These are phyloP conservation scores for Volvariella volvacea DNA, from an alignment of 1,284 basidiomycete genomes.

Conservation along the genomic window DNA sequence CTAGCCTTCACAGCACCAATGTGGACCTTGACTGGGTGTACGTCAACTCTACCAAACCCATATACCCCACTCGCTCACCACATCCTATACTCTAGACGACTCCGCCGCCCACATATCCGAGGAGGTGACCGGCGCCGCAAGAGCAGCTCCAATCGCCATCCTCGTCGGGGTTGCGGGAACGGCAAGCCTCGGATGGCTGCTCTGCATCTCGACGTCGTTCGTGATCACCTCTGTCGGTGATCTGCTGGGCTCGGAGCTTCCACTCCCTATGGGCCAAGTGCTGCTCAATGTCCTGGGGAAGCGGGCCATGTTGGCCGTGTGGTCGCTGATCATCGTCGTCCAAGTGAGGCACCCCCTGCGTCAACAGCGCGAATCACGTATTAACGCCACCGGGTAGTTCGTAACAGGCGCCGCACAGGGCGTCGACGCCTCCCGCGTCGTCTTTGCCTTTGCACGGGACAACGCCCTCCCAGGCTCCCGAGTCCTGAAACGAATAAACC, in stretches of 20 bases:
- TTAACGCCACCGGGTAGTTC: too few species aligned
- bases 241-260: slow-evolving; percentile 43
- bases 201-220: slow-evolving; percentile 56
- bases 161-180: slow-evolving; percentile 57
- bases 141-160: slow-evolving; percentile 73
- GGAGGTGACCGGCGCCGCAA: slow-evolving; percentile 61
- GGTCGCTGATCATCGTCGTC: slow-evolving; percentile 65
- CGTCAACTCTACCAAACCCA: too few species aligned
- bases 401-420: slow-evolving; percentile 14
- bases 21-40: slow-evolving; percentile 74
- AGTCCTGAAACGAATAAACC: slow-evolving; percentile 14
- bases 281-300: slow-evolving; percentile 62
- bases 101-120: slow-evolving; percentile 53
- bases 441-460: slow-evolving; percentile 14
- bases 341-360: slow-evolving; percentile 50
- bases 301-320: slow-evolving; percentile 62
- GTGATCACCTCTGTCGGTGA: slow-evolving; percentile 34
- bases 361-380: too few species aligned
- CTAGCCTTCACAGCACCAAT: slow-evolving; percentile 67
- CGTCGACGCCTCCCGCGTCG: slow-evolving; percentile 14
- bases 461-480: slow-evolving; percentile 14
- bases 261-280: slow-evolving; percentile 67
- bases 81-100: neutral
- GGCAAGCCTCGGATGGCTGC: slow-evolving; percentile 55
- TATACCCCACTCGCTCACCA: too few species aligned